Evolutionary conservation across 2,329 filamentous ascomycete species (phyloP).

Genomic region (Hansfordia pulvinata): DNA sequence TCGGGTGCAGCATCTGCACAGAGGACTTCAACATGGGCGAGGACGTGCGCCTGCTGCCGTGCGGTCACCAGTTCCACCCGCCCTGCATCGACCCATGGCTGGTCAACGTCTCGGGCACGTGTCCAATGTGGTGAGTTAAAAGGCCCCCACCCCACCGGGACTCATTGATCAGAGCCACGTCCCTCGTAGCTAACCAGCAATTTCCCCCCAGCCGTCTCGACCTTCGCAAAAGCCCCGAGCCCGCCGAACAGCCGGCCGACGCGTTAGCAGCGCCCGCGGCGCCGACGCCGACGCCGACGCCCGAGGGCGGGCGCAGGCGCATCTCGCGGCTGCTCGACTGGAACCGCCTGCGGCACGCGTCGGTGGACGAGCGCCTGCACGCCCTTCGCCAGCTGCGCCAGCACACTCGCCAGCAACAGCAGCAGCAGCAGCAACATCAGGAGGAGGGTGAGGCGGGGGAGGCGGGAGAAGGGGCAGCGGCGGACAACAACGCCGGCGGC

Average conservation of each 20-base stretch:
- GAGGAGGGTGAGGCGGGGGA: slow-evolving; percentile 19
- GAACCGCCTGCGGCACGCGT: slow-evolving; percentile 41
- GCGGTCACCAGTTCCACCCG: slow-evolving; percentile 55
- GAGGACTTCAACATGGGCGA: slow-evolving; percentile 55
- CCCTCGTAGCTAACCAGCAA: slow-evolving; percentile 1
- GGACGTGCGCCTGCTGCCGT: slow-evolving; percentile 54
- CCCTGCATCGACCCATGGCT: slow-evolving; percentile 58
- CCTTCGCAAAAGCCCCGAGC: no score
- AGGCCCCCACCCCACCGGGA: slow-evolving; percentile 1
- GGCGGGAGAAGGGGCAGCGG: no score
- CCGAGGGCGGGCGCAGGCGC: slow-evolving; percentile 21
- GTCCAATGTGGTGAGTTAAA: slow-evolving; percentile 48
- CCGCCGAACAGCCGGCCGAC: no score
- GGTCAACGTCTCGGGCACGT: slow-evolving; percentile 55
- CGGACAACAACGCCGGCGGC: no score
- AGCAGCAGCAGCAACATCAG: slow-evolving; percentile 14
- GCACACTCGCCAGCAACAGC: slow-evolving; percentile 27
- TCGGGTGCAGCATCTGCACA: slow-evolving; percentile 55
- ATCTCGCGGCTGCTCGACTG: slow-evolving; percentile 41
- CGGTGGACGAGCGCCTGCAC: slow-evolving; percentile 48
- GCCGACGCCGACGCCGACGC: slow-evolving; percentile 4
- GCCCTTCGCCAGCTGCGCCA: slow-evolving; percentile 40
- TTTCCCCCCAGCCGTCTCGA: slow-evolving; percentile 34
- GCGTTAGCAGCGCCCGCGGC: no score
- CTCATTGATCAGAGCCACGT: background rate